Evolutionary conservation across 208 protist genomes (phyloP).

Genomic region (Endotrypanum monterogeii): DNA sequence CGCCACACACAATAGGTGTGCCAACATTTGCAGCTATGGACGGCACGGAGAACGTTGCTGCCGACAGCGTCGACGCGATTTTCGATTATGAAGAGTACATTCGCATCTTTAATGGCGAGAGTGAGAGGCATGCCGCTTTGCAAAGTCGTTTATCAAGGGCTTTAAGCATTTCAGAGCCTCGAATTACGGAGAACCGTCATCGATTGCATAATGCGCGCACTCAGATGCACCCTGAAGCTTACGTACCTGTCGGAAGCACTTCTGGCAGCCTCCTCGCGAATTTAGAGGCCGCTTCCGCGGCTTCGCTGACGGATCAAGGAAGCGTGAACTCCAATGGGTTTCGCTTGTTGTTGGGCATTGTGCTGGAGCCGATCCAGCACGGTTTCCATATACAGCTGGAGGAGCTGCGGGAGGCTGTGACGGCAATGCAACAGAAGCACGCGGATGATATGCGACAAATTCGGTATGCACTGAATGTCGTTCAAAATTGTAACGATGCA

Average conservation of each 20-base stretch:
- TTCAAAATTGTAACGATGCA: slow-evolving; percentile 44
- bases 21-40: slow-evolving; percentile 9
- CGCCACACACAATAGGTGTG: neutral
- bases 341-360: slow-evolving; percentile 35
- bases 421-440: slow-evolving; percentile 35
- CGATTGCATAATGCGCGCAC: neutral
- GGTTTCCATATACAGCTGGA: slow-evolving; percentile 22
- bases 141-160: slow-evolving; percentile 7
- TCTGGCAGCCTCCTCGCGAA: neutral
- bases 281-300: neutral
- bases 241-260: neutral
- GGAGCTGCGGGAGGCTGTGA: slow-evolving; percentile 29
- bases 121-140: slow-evolving; percentile 20
- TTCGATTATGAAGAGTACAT: slow-evolving; percentile 81
- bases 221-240: slow-evolving; percentile 3
- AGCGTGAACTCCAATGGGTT: slow-evolving; percentile 27
- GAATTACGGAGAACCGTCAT: neutral
- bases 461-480: slow-evolving; percentile 16
- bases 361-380: slow-evolving; percentile 33
- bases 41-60: neutral
- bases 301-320: slow-evolving; percentile 1
- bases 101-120: slow-evolving; percentile 32
- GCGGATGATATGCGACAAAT: slow-evolving; percentile 29
- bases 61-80: slow-evolving; percentile 69
- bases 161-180: slow-evolving; percentile 1